These are phyloP conservation scores for Neonectria ditissima DNA, from an alignment of 2,329 filamentous ascomycete genomes.

Conservation along the genomic window DNA sequence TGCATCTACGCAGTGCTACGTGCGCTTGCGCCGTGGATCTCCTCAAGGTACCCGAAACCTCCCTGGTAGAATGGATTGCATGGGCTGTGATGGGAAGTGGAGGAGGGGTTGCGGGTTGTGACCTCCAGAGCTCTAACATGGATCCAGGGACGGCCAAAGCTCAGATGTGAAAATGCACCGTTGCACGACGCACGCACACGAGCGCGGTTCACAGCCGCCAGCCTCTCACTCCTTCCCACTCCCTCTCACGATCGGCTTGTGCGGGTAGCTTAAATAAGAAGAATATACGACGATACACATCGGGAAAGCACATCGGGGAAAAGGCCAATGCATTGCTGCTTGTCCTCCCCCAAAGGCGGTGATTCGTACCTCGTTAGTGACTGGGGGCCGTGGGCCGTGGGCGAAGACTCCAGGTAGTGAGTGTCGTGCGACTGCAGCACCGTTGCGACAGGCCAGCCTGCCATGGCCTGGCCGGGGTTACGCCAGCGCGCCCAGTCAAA, in stretches of 20 bases:
- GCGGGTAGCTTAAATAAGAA: constrained; percentile 9
- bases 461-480: constrained; percentile 12
- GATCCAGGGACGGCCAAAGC: constrained; percentile 21
- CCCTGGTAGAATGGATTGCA: background rate
- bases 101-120: constrained; percentile 16
- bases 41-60: constrained; percentile 20
- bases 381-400: constrained; percentile 32
- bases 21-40: constrained; percentile 37
- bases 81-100: constrained; percentile 10
- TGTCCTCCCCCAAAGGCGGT: constrained; percentile 25
- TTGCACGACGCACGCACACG: background rate
- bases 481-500: constrained; percentile 11
- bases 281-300: constrained; percentile 15
- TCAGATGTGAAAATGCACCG: constrained; percentile 7
- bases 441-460: constrained; percentile 38
- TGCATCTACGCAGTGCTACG: background rate
- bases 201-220: constrained; percentile 32
- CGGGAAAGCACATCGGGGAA: constrained; percentile 12
- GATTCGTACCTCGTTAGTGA: constrained; percentile 38
- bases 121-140: constrained; percentile 14
- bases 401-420: constrained; percentile 23
- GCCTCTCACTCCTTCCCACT: too few relatives aligned
- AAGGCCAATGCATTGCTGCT: background rate
- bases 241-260: background rate
- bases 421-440: constrained; percentile 42